Conservation (phyloP, 352 stramenopile species). For the Phytophthora pistaciae region DNA sequence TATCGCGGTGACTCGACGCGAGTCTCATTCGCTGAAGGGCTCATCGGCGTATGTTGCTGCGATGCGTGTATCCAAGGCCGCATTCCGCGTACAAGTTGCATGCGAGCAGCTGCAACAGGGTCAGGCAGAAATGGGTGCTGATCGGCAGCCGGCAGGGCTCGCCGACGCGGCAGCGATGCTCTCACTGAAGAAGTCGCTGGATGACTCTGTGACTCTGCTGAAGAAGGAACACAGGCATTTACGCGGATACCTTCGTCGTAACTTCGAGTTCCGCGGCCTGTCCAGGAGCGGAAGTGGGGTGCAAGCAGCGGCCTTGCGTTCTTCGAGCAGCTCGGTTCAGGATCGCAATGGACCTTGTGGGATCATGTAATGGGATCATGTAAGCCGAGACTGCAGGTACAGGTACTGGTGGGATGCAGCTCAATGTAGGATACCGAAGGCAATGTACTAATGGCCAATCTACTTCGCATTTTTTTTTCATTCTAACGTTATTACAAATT, state of each 20-base stretch:
- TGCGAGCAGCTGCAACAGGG: slow-evolving; percentile 71
- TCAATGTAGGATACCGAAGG: slow-evolving; percentile 33
- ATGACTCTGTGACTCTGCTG: slow-evolving; percentile 41
- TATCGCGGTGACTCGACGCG: slow-evolving; percentile 58
- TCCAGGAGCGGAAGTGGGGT: slow-evolving; percentile 31
- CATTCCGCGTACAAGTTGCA: slow-evolving; percentile 82
- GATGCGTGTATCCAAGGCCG: slow-evolving; percentile 79
- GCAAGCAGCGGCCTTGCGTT: slow-evolving; percentile 15
- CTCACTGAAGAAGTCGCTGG: slow-evolving; percentile 37
- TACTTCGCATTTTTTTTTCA: slow-evolving; percentile 28
- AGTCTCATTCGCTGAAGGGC: slow-evolving; percentile 85
- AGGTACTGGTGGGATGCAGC: neutral
- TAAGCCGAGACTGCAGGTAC: neutral
- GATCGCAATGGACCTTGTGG: slow-evolving; percentile 40
- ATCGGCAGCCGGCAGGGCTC: slow-evolving; percentile 27
- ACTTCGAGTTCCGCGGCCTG: slow-evolving; percentile 74
- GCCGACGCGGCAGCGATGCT: slow-evolving; percentile 28
- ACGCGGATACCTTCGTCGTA: slow-evolving; percentile 79
- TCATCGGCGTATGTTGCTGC: slow-evolving; percentile 84
- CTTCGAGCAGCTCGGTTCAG: slow-evolving; percentile 16
- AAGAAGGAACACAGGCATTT: slow-evolving; percentile 75
- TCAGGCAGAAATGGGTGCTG: slow-evolving; percentile 34
- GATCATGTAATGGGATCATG: slow-evolving; percentile 31
- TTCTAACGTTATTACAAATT: slow-evolving; percentile 10
- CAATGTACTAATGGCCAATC: slow-evolving; percentile 31